Base-by-base conservation (phyloP, 108 stramenopile genomes). In the Cyclotella distinguenda region DNA sequence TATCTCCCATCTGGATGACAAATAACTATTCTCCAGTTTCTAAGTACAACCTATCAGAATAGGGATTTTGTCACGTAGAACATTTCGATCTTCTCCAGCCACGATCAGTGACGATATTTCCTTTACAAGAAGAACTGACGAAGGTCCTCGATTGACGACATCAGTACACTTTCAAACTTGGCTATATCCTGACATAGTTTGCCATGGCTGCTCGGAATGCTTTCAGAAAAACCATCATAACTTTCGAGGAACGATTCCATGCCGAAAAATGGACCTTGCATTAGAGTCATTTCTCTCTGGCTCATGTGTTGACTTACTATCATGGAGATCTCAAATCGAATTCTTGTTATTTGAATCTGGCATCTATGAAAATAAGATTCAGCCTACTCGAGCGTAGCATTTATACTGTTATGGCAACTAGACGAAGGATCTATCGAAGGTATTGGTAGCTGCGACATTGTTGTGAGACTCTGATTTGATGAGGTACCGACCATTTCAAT, bases 221-320 rank as follows among this genome's bases (percentile, higher is more conserved):
- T 58, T 1, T 78, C 74, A 64, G 35, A 23, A 27, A 80, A 21
- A 26, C 44, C 40, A 15, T 54, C 52, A 19, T 74, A 76, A 6
- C 66, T 46, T 27, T 71, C 32, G 39, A 80, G 35, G 23, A 54
- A 47, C 40, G 45, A 22, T 38, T 70, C 64, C 42, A 66, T 70
- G 11, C 11, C 30, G 34, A 33, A 31, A n/a, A 70, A 58, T 32
- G 72, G 77, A 15, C 73, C 79, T 58, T 82, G 60, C 87, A 93
- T 89, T 25, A 85, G 57, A 2, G 85, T 75, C 70, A 79, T 86
- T 51, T 93, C 84, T 23, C 86, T 78, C 50, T 77, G 74, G 28
- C 77, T 90, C 83, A 93, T 84, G 49, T 93, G 71, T 39, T 78
- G 82, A 50, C 92, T 90, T 8, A 87, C 87, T 33, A 87, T 45